Conservation (phyloP, 176 grass and related monocot species). For the Eragrostis curvula region DNA sequence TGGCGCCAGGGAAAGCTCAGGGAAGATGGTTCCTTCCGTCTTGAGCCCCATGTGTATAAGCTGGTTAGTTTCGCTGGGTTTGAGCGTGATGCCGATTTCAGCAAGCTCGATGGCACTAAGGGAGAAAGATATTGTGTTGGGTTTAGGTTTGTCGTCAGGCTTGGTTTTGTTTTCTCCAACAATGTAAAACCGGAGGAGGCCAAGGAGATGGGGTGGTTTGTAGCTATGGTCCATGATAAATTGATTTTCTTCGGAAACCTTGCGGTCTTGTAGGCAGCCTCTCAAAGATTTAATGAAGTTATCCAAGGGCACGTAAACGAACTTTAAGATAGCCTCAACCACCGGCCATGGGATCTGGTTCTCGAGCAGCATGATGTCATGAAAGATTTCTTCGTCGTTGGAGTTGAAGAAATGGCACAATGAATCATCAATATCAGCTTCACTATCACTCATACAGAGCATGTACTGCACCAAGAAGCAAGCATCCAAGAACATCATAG, state of each 20-base stretch:
- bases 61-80: neutral
- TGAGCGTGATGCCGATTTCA: conserved; percentile 8
- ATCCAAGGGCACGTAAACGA: neutral
- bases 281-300: neutral
- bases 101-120: conserved; percentile 13
- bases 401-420: neutral
- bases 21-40: neutral
- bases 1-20: neutral
- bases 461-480: conserved; percentile 11
- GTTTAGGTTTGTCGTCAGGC: neutral
- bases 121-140: neutral
- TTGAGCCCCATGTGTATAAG: neutral
- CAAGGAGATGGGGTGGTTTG: conserved; percentile 7
- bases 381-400: neutral
- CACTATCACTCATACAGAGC: neutral
- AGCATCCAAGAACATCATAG: neutral
- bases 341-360: conserved; percentile 18
- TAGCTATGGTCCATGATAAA: neutral
- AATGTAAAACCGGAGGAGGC: conserved; percentile 6
- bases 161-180: neutral
- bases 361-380: neutral
- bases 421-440: no score
- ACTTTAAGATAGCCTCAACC: neutral
- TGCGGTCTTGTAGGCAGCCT: neutral
- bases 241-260: no score